Conservation (phyloP, 2,329 filamentous ascomycete species). For the Colletotrichum salicis region DNA sequence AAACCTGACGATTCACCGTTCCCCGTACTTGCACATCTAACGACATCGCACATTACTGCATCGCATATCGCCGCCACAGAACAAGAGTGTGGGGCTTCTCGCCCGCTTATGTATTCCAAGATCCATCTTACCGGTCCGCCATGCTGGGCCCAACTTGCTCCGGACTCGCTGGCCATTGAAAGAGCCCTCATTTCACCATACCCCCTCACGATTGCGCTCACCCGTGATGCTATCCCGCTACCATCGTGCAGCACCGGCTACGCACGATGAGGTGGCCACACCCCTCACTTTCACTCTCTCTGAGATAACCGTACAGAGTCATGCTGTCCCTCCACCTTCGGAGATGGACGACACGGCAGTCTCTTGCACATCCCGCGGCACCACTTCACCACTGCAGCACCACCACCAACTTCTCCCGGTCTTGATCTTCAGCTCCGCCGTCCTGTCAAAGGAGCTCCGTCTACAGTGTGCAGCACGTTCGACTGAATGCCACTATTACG, state of each 20-base stretch:
- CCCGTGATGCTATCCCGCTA: constrained; percentile 12
- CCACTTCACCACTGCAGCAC: neutral
- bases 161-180: constrained; percentile 20
- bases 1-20: constrained; percentile 13
- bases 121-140: neutral
- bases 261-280: constrained; percentile 28
- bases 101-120: neutral
- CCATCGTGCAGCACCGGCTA: constrained; percentile 14
- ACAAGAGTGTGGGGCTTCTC: constrained; percentile 14
- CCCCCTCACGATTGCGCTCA: constrained; percentile 21
- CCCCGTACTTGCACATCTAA: neutral
- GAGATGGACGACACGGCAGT: constrained; percentile 1
- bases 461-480: too few relatives aligned
- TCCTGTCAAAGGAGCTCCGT: constrained; percentile 8
- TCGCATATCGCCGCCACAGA: constrained; percentile 11
- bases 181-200: constrained; percentile 22
- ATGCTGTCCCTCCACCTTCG: neutral
- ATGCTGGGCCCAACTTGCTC: neutral
- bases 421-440: constrained; percentile 1
- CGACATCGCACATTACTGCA: neutral
- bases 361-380: neutral
- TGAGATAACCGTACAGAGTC: too few relatives aligned
- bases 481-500: neutral
- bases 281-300: neutral
- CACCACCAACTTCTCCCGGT: neutral